Evolutionary conservation across 441 rosid genomes (phyloP).

Genomic region (Populus hybrid): DNA sequence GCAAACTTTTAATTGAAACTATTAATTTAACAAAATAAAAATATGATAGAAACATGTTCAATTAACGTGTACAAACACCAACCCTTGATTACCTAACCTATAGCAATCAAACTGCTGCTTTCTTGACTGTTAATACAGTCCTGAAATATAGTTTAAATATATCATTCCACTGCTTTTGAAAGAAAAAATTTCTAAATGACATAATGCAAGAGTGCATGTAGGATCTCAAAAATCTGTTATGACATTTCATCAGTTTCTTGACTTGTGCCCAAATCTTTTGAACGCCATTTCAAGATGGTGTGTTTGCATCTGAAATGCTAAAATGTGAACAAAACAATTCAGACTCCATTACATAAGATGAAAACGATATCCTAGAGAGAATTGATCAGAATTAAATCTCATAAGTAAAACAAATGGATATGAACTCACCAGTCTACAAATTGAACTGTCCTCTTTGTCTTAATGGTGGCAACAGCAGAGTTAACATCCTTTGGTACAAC

Average conservation of each 20-base stretch:
- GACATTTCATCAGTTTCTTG: not conserved
- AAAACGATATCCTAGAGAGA: not conserved
- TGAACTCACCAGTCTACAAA: constrained; percentile 78
- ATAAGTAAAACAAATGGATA: constrained; percentile 3
- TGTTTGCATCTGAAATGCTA: not conserved
- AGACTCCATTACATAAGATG: not conserved
- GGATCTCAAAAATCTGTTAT: not conserved
- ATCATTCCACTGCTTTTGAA: not conserved
- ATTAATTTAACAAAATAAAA: not conserved
- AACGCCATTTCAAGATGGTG: not conserved
- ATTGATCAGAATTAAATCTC: not conserved
- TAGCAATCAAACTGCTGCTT: not conserved
- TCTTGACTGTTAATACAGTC: not conserved
- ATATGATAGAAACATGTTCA: not conserved
- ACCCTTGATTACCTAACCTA: not conserved
- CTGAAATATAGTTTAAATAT: not conserved
- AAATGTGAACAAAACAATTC: not conserved
- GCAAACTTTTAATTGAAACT: not conserved
- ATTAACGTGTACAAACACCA: not conserved
- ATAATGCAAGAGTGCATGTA: not conserved
- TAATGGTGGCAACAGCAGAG: constrained; percentile 67
- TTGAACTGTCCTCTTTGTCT: constrained; percentile 72
- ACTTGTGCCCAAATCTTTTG: not conserved
- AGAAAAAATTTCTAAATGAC: not conserved
- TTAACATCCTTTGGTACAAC: constrained; percentile 85